Base-by-base conservation (phyloP, 352 stramenopile species). In the Pythium monospermum region DNA sequence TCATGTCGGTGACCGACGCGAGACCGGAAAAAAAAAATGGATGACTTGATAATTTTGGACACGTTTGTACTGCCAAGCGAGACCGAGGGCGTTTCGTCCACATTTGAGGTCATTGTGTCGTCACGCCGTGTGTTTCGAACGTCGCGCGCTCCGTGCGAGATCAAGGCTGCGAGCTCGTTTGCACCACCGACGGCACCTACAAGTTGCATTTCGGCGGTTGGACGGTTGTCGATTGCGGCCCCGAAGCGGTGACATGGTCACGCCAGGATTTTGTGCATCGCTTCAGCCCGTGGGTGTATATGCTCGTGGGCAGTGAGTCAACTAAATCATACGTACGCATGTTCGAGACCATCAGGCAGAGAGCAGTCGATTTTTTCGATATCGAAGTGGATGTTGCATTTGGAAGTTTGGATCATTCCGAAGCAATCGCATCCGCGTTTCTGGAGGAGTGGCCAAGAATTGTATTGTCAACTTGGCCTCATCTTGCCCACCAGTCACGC, bases 401-500 rank as follows among this genome's bases (percentile, higher is more conserved):
- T 22, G 49, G 5, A 6, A 50, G 39, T 16, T 16, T 57, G 7
- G 49, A 57, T 25, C 49, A 57, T 25, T 44, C 28, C 3, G 49
- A 57, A 22, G 49, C 49, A 7, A 57, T 57, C 28, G 49, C 49
- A 22, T 44, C 39, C 3, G 49, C 49, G 8, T 57, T 57, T 18
- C 2, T 15, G 4, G 1, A 3, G 5, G 49, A 40, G 30, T 57
- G 49, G 49, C 40, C 49, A 11, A 19, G 25, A 4, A 13, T 49
- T 21, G 1, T 4, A 4, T 10, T 57, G 1, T 25, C 49, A 2
- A 49, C 27, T 31, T 57, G 49, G 49, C 39, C 49, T 1, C 49
- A 57, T 37, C 21, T 57, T 27, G 3, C 33, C 11, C 42, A 28
- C 3, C n/a, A 23, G 5, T 26, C 42, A 25, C 25, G 28, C 12